phyloP scores from a whole-genome alignment of 805 yeast genomes.

The Citeromyces matritensis region DNA sequence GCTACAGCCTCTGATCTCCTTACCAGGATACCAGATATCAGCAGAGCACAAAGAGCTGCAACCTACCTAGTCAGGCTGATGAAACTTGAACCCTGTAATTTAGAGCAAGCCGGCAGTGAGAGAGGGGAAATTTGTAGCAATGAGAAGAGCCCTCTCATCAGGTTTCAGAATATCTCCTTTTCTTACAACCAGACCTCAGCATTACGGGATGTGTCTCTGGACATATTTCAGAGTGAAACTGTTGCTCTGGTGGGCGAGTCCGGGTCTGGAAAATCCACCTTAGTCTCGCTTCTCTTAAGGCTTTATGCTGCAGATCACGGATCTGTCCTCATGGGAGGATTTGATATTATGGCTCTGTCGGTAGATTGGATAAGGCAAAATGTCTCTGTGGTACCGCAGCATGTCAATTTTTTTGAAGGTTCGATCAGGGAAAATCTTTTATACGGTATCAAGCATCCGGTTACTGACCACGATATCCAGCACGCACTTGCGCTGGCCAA shows the following conservation, averaged over 20 bases:
- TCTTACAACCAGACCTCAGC: constrained; percentile 19
- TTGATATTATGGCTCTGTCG: constrained; percentile 30
- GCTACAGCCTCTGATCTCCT: constrained; percentile 46
- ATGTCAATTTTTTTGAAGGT: constrained; percentile 58
- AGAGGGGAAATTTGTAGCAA: constrained; percentile 10
- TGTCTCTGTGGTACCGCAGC: constrained; percentile 65
- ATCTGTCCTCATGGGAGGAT: constrained; percentile 25
- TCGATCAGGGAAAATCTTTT: constrained; percentile 54
- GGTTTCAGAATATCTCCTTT: constrained; percentile 31
- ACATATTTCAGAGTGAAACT: constrained; percentile 27
- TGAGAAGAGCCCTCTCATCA: constrained; percentile 8
- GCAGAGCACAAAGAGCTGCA: constrained; percentile 68
- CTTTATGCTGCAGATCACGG: constrained; percentile 28
- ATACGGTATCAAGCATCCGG: constrained; percentile 31
- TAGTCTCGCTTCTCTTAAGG: constrained; percentile 39
- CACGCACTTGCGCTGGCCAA: constrained; percentile 28
- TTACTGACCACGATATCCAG: constrained; percentile 9
- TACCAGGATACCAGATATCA: constrained; percentile 60
- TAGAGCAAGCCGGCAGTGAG: constrained; percentile 20
- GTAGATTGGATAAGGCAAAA: constrained; percentile 30
- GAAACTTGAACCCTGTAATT: constrained; percentile 14
- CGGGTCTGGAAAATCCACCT: constrained; percentile 86
- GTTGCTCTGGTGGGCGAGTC: constrained; percentile 73
- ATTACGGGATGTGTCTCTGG: constrained; percentile 25
- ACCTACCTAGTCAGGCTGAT: constrained; percentile 29